Evolutionary conservation across 805 yeast genomes (phyloP).

Genomic region (Suhomyces emberorum): DNA sequence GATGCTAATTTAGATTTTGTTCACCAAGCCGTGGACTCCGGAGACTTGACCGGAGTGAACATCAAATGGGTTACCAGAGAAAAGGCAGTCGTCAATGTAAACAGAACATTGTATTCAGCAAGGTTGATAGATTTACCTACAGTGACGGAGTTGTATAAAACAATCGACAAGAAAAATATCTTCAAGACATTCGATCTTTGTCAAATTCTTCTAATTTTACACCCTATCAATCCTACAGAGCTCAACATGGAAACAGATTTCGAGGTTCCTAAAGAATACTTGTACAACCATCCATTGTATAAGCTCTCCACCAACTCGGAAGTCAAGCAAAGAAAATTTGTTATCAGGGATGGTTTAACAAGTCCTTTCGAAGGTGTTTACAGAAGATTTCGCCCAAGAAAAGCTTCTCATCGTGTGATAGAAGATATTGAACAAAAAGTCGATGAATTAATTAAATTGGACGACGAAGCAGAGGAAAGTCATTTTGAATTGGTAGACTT

Average conservation of each 20-base stretch:
- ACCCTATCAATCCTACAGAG: slow-evolving; percentile 36
- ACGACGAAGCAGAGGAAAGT: slow-evolving; percentile 80
- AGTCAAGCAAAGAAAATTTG: slow-evolving; percentile 46
- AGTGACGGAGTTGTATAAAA: slow-evolving; percentile 78
- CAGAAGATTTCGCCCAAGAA: slow-evolving; percentile 67
- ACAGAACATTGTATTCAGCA: slow-evolving; percentile 72
- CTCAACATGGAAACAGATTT: slow-evolving; percentile 46
- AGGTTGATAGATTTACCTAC: slow-evolving; percentile 89
- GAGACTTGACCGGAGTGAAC: slow-evolving; percentile 67
- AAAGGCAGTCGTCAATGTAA: slow-evolving; percentile 72
- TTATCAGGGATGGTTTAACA: slow-evolving; percentile 74
- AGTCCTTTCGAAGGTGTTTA: slow-evolving; percentile 74
- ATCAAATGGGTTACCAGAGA: slow-evolving; percentile 82
- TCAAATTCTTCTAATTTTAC: slow-evolving; percentile 78
- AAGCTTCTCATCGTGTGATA: slow-evolving; percentile 66
- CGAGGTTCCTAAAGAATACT: slow-evolving; percentile 34
- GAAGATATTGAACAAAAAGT: slow-evolving; percentile 78
- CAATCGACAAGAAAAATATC: slow-evolving; percentile 84
- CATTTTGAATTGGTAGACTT: slow-evolving; percentile 69
- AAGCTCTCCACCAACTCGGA: slow-evolving; percentile 28
- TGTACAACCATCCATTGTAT: slow-evolving; percentile 40
- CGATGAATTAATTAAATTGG: slow-evolving; percentile 68
- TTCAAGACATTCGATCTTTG: slow-evolving; percentile 82
- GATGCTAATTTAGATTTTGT: slow-evolving; percentile 70
- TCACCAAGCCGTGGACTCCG: slow-evolving; percentile 70